Percentiles rank a stretch among this genome's conserved stretches.
These are phyloP conservation scores for Acer campestre DNA, from an alignment of 345 rosid species.

Conservation along the genomic window DNA sequence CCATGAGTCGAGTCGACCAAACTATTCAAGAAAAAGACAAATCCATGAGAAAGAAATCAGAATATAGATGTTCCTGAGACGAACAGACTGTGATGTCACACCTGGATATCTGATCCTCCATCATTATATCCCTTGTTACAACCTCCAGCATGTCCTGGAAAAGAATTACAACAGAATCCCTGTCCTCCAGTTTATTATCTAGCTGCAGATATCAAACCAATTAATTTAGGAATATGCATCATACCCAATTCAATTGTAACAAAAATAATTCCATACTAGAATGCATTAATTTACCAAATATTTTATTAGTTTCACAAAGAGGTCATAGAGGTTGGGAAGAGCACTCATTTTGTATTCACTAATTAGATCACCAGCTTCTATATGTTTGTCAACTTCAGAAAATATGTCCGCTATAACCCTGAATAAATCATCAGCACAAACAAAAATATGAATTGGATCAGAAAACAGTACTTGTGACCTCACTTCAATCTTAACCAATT, in stretches of 20 bases:
- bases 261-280: conserved; percentile 1
- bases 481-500: conserved; percentile 13
- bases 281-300: conserved; percentile 62
- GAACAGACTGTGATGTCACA: conserved; percentile 34
- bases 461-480: conserved; percentile 2
- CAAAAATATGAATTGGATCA: conserved; percentile 3
- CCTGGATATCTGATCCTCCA: conserved; percentile 74
- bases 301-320: conserved; percentile 80
- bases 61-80: background rate
- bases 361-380: conserved; percentile 41
- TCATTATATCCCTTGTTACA: conserved; percentile 86
- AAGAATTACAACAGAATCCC: conserved; percentile 86
- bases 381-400: conserved; percentile 57
- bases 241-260: background rate
- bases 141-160: conserved; percentile 99
- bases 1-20: conserved; percentile 73
- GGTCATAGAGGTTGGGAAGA: conserved; percentile 84
- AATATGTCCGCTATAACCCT: conserved; percentile 79
- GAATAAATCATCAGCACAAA: conserved; percentile 26
- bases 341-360: conserved; percentile 77
- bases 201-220: conserved; percentile 44
- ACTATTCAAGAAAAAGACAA: conserved; percentile 39
- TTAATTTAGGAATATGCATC: conserved; percentile 19
- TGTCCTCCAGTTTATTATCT: conserved; percentile 69
- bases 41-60: conserved; percentile 22